Evolutionary conservation across 352 stramenopile genomes (phyloP).

Genomic region (Globisporangium cystogenes): DNA sequence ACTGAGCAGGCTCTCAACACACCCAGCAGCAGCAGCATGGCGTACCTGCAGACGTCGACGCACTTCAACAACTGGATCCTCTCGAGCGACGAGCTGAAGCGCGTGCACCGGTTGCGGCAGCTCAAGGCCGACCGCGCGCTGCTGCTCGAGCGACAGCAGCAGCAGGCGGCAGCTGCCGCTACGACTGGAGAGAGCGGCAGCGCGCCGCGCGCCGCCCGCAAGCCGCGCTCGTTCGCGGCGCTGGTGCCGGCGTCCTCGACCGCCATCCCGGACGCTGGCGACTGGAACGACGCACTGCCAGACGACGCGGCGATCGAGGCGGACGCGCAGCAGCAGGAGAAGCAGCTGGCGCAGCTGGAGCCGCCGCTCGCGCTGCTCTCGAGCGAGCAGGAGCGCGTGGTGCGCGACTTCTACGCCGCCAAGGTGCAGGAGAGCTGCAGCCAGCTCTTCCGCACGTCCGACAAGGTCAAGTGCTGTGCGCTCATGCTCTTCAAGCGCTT

Average conservation of each 20-base stretch:
- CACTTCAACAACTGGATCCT: conserved; percentile 91
- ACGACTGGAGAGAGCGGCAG: conserved; percentile 1
- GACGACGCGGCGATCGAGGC: conserved; percentile 19
- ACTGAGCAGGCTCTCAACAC: not conserved
- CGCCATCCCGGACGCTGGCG: conserved; percentile 47
- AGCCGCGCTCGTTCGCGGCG: conserved; percentile 75
- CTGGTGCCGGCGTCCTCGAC: conserved; percentile 61
- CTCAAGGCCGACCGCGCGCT: conserved; percentile 59
- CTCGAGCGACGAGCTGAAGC: conserved; percentile 47
- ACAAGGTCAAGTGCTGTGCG: conserved; percentile 85
- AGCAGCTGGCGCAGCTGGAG: conserved; percentile 49
- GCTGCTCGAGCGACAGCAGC: conserved; percentile 55
- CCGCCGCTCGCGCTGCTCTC: conserved; percentile 56
- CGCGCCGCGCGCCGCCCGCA: conserved; percentile 27
- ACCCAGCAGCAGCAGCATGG: conserved; percentile 28
- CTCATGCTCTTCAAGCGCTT: conserved; percentile 88
- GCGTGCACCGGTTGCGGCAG: conserved; percentile 49
- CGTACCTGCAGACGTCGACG: conserved; percentile 79
- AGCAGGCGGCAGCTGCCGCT: not conserved
- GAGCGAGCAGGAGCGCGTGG: conserved; percentile 50
- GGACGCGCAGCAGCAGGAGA: conserved; percentile 40
- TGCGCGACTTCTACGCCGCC: conserved; percentile 72
- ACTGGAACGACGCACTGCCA: conserved; percentile 70
- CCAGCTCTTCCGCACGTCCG: conserved; percentile 78
- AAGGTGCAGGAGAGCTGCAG: conserved; percentile 85